Percentiles rank a stretch among this genome's conserved stretches.
Evolutionary conservation across 2,329 filamentous ascomycete species (phyloP).

Genomic region (Ceratocystis cubensis): DNA sequence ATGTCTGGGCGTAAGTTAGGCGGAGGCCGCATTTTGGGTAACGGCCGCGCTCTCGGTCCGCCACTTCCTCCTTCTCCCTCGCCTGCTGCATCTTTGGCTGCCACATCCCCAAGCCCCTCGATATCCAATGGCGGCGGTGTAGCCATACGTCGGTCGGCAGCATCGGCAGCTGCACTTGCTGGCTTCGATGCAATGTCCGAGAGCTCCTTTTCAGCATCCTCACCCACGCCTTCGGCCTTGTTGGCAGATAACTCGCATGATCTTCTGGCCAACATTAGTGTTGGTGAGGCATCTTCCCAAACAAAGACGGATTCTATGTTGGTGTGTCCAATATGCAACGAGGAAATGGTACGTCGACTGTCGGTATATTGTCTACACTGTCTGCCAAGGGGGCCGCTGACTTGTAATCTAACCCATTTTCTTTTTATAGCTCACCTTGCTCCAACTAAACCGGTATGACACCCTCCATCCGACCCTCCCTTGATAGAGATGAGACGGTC

Average conservation of each 20-base stretch:
- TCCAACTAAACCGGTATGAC: constrained; percentile 69
- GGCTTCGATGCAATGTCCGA: constrained; percentile 4
- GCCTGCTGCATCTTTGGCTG: constrained; percentile 30
- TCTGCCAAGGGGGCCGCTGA: not conserved
- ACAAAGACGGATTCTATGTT: constrained; percentile 51
- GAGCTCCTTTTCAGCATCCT: constrained; percentile 42
- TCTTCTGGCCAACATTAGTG: constrained; percentile 65
- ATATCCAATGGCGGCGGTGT: constrained; percentile 10
- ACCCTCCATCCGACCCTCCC: not conserved
- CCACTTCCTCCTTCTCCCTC: constrained; percentile 31
- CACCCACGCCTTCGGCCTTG: constrained; percentile 52
- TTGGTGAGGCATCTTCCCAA: constrained; percentile 40
- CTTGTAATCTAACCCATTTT: constrained; percentile 9
- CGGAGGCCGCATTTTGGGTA: constrained; percentile 83
- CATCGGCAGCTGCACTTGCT: not conserved
- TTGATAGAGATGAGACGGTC: not conserved
- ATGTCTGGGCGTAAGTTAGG: constrained; percentile 84
- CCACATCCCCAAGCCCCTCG: constrained; percentile 16
- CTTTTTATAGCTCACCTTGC: constrained; percentile 59
- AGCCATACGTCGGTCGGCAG: not conserved
- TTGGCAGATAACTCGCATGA: constrained; percentile 63
- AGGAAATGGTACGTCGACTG: constrained; percentile 67
- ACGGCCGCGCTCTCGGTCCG: constrained; percentile 68
- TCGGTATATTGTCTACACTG: no score
- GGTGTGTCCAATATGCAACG: constrained; percentile 92